phyloP scores from a whole-genome alignment of 306 rosid species.

The Luffa acutangula region DNA sequence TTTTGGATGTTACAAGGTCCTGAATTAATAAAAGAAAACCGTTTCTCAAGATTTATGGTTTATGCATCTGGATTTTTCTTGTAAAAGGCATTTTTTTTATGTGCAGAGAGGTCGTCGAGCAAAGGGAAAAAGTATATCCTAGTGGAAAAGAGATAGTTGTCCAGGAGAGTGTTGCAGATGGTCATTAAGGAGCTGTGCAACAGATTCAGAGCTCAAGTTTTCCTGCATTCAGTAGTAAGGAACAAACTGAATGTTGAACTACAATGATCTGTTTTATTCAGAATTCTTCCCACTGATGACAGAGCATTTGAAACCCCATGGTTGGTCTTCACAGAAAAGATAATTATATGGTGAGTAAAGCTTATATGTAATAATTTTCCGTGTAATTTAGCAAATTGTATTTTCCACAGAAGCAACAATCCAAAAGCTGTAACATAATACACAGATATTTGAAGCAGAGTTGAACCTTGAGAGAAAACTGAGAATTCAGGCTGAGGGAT shows the following conservation, averaged over 20 bases:
- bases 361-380: conserved; percentile 20
- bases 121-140: conserved; percentile 30
- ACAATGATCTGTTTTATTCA: conserved; percentile 16
- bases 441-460: background rate
- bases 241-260: conserved; percentile 15
- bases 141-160: conserved; percentile 34
- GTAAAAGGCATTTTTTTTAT: background rate
- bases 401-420: conserved; percentile 19
- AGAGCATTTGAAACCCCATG: background rate
- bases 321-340: background rate
- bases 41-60: background rate
- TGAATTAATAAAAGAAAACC: background rate
- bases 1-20: background rate
- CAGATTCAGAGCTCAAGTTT: conserved; percentile 5
- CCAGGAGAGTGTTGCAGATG: conserved; percentile 31
- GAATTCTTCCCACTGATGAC: background rate
- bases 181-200: conserved; percentile 24
- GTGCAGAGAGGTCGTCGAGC: conserved; percentile 60
- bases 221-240: conserved; percentile 6
- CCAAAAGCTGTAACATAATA: conserved; percentile 6
- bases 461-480: background rate
- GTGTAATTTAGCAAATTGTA: conserved; percentile 23
- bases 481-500: conserved; percentile 3
- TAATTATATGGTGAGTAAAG: conserved; percentile 6
- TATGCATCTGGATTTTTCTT: background rate